Conservation (phyloP, 257 asterid species). For the Nicotiana sylvestris region DNA sequence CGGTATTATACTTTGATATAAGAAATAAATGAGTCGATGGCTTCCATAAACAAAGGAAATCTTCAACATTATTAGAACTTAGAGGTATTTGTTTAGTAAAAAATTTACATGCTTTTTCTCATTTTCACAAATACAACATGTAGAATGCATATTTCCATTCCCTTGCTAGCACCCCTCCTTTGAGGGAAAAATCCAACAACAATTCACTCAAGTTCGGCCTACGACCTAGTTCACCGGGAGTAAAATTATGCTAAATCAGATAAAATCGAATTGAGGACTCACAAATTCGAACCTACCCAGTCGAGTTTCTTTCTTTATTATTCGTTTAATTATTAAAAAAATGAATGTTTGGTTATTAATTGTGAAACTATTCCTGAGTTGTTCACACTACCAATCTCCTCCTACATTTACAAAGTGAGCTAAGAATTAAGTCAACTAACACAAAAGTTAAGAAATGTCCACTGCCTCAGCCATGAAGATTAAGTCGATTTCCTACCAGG, state of each 20-base stretch:
- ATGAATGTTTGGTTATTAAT: background rate
- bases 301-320: background rate
- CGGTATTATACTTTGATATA: background rate
- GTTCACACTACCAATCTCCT: slow-evolving; percentile 1
- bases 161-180: background rate
- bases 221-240: background rate
- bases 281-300: background rate
- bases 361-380: background rate
- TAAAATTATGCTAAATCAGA: too few relatives aligned
- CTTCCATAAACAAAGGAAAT: background rate
- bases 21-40: background rate
- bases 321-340: background rate
- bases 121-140: background rate
- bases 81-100: background rate
- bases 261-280: too few relatives aligned
- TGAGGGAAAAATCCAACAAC: background rate
- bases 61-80: background rate
- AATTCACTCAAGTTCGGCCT: background rate
- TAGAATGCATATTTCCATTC: background rate
- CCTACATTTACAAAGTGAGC: background rate
- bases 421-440: slow-evolving; percentile 4
- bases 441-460: background rate
- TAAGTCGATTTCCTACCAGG: background rate
- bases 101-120: background rate
- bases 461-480: background rate